phyloP scores from a whole-genome alignment of 495 filamentous ascomycete species.

The Jackrogersella multiformis region DNA sequence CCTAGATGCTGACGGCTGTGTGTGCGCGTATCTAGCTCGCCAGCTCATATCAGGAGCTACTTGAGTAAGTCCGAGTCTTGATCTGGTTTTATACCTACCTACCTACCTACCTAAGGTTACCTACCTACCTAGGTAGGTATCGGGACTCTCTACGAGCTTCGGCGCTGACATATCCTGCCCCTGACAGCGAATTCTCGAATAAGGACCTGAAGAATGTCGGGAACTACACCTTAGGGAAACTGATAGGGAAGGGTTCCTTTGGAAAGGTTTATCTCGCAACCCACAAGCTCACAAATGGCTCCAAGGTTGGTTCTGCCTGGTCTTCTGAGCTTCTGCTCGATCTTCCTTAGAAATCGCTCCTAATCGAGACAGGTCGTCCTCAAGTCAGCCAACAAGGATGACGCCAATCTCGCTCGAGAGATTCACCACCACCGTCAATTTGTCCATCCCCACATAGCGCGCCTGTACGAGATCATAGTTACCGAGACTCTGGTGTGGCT shows the following conservation, averaged over 20 bases:
- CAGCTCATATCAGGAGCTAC: constrained; percentile 93
- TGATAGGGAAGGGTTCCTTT: constrained; percentile 98
- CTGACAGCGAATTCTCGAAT: constrained; percentile 86
- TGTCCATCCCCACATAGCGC: constrained; percentile 94
- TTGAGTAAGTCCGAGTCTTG: constrained; percentile 72
- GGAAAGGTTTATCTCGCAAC: constrained; percentile 97
- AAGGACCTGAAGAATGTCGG: constrained; percentile 90
- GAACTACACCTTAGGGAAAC: constrained; percentile 88
- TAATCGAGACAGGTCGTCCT: constrained; percentile 79
- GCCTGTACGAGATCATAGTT: constrained; percentile 96
- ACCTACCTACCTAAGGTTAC: too few species aligned
- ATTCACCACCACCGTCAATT: constrained; percentile 99
- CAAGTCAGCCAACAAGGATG: constrained; percentile 95
- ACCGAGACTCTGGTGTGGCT: constrained; percentile 96
- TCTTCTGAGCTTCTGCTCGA: not conserved
- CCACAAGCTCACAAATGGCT: constrained; percentile 98
- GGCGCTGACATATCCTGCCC: constrained; percentile 35
- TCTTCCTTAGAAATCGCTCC: constrained; percentile 15
- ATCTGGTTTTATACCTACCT: too few species aligned
- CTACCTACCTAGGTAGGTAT: too few species aligned
- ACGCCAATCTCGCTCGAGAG: constrained; percentile 93
- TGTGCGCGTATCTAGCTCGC: constrained; percentile 72
- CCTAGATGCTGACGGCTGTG: constrained; percentile 37
- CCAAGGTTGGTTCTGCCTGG: constrained; percentile 73
- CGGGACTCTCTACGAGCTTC: not conserved